A percentile compares a stretch with the other conserved stretches of the same genome.
Evolutionary conservation across 192 early-diverging fungal genomes (phyloP).

Genomic region (Coemansia sp.): DNA sequence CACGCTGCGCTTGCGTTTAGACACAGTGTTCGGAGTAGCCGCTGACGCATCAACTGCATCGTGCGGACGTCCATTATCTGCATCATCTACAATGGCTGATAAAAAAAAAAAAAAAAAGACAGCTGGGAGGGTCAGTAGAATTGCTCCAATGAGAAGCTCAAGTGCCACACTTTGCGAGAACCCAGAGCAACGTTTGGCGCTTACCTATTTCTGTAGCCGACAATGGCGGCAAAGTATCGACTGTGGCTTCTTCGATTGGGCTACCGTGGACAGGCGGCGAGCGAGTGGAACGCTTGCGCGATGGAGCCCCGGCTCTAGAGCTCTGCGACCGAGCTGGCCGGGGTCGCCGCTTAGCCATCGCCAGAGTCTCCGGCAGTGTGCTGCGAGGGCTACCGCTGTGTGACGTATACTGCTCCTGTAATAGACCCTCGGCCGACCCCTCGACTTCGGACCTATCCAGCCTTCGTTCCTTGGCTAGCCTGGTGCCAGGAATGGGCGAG

Average conservation of each 20-base stretch:
- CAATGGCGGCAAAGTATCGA: neutral
- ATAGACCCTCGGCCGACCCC: neutral
- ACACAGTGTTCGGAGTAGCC: constrained; percentile 1
- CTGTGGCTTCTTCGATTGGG: neutral
- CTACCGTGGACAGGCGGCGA: neutral
- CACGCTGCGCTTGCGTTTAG: constrained; percentile 9
- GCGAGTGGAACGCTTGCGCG: neutral
- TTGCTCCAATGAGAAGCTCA: no score
- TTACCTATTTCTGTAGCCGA: neutral
- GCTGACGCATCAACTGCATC: neutral
- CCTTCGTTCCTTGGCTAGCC: neutral
- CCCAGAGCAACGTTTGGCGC: neutral
- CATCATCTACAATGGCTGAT: neutral
- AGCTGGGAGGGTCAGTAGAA: neutral
- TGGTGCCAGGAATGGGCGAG: neutral
- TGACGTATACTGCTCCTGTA: neutral
- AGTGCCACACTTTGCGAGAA: neutral
- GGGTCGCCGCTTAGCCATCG: neutral
- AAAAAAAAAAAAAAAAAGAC: neutral
- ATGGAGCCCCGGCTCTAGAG: neutral
- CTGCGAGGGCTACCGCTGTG: neutral
- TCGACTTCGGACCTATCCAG: neutral
- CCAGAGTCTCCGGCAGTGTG: neutral
- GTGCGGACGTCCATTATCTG: neutral
- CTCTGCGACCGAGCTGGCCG: neutral